phyloP scores from a whole-genome alignment of 2,329 filamentous ascomycete species.

The Colletotrichum magnum region DNA sequence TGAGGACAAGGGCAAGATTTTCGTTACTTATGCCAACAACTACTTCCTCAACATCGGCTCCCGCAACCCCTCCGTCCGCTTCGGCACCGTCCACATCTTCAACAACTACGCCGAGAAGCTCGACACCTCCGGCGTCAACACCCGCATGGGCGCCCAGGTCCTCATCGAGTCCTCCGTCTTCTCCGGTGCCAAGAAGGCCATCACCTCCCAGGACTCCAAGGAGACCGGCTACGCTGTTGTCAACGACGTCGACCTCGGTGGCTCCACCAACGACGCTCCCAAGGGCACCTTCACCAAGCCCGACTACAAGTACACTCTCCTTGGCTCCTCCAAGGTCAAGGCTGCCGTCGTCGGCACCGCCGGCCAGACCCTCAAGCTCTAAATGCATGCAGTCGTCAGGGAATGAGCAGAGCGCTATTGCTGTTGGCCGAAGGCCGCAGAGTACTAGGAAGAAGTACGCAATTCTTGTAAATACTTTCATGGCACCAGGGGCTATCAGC shows the following conservation, averaged over 20 bases:
- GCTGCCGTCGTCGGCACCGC: conserved; percentile 55
- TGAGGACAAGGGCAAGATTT: conserved; percentile 74
- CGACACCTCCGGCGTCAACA: conserved; percentile 65
- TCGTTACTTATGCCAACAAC: conserved; percentile 78
- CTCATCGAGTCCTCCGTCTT: conserved; percentile 70
- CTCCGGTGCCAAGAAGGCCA: conserved; percentile 53
- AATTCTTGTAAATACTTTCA: conserved; percentile 39
- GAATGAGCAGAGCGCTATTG: conserved; percentile 20
- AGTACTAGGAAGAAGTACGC: conserved; percentile 13
- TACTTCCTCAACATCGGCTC: conserved; percentile 75
- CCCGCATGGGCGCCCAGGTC: conserved; percentile 69
- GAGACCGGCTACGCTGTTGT: conserved; percentile 57
- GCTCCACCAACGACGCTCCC: conserved; percentile 62
- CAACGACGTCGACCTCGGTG: conserved; percentile 60
- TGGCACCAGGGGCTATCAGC: conserved; percentile 10
- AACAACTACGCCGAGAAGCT: conserved; percentile 66
- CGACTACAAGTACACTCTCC: conserved; percentile 60
- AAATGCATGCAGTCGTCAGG: conserved; percentile 29
- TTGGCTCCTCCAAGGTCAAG: conserved; percentile 64
- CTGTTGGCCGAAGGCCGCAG: conserved; percentile 17
- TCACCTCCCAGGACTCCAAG: conserved; percentile 58
- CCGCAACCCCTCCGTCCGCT: conserved; percentile 74
- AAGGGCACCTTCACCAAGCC: conserved; percentile 67
- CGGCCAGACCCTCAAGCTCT: conserved; percentile 55
- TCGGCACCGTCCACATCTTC: conserved; percentile 73